phyloP scores from a whole-genome alignment of 2,329 filamentous ascomycete species.

The Pseudocercospora pini-densiflorae region DNA sequence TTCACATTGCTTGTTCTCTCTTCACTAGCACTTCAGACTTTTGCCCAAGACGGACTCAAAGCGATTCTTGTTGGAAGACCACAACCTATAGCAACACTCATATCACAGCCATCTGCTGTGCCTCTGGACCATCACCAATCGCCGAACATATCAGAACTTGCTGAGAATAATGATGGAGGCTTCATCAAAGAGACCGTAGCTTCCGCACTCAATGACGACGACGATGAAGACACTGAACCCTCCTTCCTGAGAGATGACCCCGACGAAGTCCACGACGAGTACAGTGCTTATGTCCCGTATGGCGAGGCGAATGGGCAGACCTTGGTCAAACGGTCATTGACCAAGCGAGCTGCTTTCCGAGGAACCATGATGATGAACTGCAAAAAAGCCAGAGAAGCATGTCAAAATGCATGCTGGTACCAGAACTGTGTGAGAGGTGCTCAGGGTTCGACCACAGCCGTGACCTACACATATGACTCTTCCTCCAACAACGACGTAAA shows the following conservation, averaged over 20 bases:
- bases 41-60: not conserved
- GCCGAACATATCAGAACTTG: not conserved
- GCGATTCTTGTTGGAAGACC: not conserved
- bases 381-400: slow-evolving; percentile 17
- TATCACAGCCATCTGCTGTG: not conserved
- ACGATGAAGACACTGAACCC: not conserved
- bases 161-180: not conserved
- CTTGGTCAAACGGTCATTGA: slow-evolving; percentile 4
- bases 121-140: not conserved
- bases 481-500: slow-evolving; percentile 11
- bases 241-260: not conserved
- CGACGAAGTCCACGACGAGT: slow-evolving; percentile 1
- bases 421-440: slow-evolving; percentile 18
- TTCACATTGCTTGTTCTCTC: not conserved
- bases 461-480: slow-evolving; percentile 12
- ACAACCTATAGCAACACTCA: slow-evolving; percentile 3
- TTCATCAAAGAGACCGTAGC: not conserved
- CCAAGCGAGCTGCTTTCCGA: slow-evolving; percentile 14
- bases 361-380: slow-evolving; percentile 23
- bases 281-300: slow-evolving; percentile 5
- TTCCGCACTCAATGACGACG: not conserved
- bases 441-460: slow-evolving; percentile 10
- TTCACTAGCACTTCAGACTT: not conserved
- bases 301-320: slow-evolving; percentile 10
- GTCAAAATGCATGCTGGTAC: slow-evolving; percentile 21